Conservation (phyloP, 1,284 basidiomycete species). For the Cystobasidiaceae sp. region DNA sequence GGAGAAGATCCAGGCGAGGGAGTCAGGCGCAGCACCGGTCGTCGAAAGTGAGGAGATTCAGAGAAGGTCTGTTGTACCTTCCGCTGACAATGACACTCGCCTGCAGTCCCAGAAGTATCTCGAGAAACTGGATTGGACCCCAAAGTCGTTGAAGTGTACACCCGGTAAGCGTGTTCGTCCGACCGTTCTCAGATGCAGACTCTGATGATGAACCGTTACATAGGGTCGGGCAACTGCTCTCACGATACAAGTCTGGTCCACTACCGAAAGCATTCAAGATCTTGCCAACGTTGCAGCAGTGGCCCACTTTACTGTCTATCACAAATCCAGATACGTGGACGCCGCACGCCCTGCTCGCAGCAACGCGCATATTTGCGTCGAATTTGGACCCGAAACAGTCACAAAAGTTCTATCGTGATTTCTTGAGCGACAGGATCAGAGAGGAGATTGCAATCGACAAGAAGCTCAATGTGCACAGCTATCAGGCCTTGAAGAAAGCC, state of each 20-base stretch:
- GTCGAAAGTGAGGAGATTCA: background rate
- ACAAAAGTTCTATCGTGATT: slow-evolving; percentile 88
- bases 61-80: background rate
- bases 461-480: slow-evolving; percentile 91
- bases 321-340: slow-evolving; percentile 92
- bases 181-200: background rate
- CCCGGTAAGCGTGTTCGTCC: slow-evolving; percentile 59
- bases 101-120: slow-evolving; percentile 14
- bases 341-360: slow-evolving; percentile 88
- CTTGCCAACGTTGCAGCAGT: slow-evolving; percentile 88
- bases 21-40: slow-evolving; percentile 39
- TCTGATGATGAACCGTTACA: background rate
- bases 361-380: slow-evolving; percentile 91
- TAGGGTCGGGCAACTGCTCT: slow-evolving; percentile 80
- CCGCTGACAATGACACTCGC: background rate
- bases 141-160: slow-evolving; percentile 92
- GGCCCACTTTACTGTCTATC: slow-evolving; percentile 91
- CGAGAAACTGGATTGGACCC: slow-evolving; percentile 75
- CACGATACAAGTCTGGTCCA: slow-evolving; percentile 88
- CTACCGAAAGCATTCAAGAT: slow-evolving; percentile 98
- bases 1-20: slow-evolving; percentile 68
- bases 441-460: slow-evolving; percentile 74
- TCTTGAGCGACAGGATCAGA: slow-evolving; percentile 82
- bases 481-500: slow-evolving; percentile 74
- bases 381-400: slow-evolving; percentile 94